Conservation (phyloP, 169 alveolate genomes). For the Toxoplasma gondii region DNA sequence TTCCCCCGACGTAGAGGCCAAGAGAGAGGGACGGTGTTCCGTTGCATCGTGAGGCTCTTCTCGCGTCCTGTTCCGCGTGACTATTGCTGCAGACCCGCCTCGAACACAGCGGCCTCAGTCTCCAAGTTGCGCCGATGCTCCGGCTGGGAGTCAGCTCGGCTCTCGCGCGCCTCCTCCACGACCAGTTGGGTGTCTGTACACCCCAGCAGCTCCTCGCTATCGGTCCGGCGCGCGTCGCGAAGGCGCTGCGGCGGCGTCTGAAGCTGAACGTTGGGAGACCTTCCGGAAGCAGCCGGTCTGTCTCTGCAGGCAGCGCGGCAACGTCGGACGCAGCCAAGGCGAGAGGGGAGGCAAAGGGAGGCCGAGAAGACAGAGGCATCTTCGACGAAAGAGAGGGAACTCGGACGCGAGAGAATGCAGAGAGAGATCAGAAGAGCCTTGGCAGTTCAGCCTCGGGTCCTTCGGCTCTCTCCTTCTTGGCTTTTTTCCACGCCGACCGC, state of each 20-base stretch:
- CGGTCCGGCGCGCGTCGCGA: slow-evolving; percentile 34
- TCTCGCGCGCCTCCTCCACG: slow-evolving; percentile 52
- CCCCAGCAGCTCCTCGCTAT: slow-evolving; percentile 54
- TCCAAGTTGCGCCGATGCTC: slow-evolving; percentile 24
- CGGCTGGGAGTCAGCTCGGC: slow-evolving; percentile 2
- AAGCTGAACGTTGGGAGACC: neutral
- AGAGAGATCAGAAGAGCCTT: too few species aligned
- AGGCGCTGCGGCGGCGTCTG: neutral
- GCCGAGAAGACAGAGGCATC: neutral
- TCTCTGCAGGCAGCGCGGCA: neutral
- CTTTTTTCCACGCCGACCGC: slow-evolving; percentile 20
- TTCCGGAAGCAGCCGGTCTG: neutral
- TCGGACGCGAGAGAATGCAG: too few species aligned
- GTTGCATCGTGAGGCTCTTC: neutral
- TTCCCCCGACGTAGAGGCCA: too few species aligned
- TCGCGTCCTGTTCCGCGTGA: neutral
- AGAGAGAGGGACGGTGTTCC: neutral
- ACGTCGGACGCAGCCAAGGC: neutral
- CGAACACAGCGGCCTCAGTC: slow-evolving; percentile 10
- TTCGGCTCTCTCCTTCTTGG: neutral
- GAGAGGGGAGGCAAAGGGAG: neutral
- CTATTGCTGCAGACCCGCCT: slow-evolving; percentile 8
- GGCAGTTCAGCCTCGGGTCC: neutral
- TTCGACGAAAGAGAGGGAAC: neutral
- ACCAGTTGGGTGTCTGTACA: slow-evolving; percentile 45